phyloP scores from a whole-genome alignment of 106 monocot genomes.

The Allium sativum region DNA sequence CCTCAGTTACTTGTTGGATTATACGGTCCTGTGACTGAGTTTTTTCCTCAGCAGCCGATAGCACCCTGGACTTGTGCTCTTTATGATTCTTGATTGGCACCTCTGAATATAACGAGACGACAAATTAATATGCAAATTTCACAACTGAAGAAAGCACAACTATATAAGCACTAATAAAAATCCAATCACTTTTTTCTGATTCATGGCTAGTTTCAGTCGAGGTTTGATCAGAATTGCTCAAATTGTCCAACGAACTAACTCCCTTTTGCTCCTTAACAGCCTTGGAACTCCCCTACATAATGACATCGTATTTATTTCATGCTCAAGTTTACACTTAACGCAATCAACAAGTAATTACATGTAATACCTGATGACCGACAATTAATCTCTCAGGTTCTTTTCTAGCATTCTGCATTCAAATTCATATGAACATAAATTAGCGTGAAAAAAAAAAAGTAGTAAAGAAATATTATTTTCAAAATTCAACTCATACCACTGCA shows the following conservation, averaged over 20 bases:
- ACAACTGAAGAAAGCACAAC: not conserved
- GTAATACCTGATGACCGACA: slow-evolving; percentile 13
- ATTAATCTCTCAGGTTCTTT: slow-evolving; percentile 5
- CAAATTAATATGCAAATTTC: not conserved
- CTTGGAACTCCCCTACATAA: slow-evolving; percentile 19
- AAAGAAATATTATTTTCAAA: not conserved
- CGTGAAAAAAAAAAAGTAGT: not conserved
- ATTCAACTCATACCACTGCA: slow-evolving; percentile 7
- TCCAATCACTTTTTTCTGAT: slow-evolving; percentile 9
- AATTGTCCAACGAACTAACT: slow-evolving; percentile 21
- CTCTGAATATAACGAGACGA: slow-evolving; percentile 10
- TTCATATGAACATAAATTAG: not conserved
- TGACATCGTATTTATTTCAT: not conserved
- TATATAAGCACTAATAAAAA: not conserved
- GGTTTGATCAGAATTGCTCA: slow-evolving; percentile 18
- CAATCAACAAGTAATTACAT: not conserved
- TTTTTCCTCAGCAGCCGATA: slow-evolving; percentile 12
- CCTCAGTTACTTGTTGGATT: slow-evolving; percentile 9
- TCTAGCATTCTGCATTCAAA: slow-evolving; percentile 4
- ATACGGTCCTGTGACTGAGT: slow-evolving; percentile 6
- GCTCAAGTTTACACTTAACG: not conserved
- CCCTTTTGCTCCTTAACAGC: slow-evolving; percentile 31
- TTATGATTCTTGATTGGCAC: slow-evolving; percentile 12
- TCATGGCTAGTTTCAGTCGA: slow-evolving; percentile 1
- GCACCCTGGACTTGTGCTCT: slow-evolving; percentile 24